phyloP scores from a whole-genome alignment of 345 rosid genomes.

The Gossypium rotundifolium region DNA sequence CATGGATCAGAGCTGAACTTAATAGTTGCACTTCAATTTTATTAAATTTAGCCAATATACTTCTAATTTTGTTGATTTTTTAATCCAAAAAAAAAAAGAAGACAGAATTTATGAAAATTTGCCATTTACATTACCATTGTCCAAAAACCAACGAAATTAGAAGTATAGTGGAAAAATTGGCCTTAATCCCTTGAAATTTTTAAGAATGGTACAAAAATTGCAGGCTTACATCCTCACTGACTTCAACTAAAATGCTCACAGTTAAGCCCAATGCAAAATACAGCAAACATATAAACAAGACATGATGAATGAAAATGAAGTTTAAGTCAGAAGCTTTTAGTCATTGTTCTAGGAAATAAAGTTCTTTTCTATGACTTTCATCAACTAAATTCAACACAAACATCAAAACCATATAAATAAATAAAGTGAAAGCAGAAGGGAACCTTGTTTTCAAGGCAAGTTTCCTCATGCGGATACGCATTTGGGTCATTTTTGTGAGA shows the following conservation, averaged over 20 bases:
- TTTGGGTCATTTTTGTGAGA: slow-evolving; percentile 95
- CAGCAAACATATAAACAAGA: not conserved
- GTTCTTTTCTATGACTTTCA: not conserved
- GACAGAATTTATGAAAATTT: not conserved
- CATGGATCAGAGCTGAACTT: not conserved
- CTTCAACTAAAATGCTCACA: not conserved
- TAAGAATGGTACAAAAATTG: not conserved
- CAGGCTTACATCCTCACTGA: not conserved
- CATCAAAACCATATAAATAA: not conserved
- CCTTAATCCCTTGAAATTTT: not conserved
- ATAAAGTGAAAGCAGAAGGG: not conserved
- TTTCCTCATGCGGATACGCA: slow-evolving; percentile 95
- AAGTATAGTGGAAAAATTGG: not conserved
- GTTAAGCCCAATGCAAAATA: not conserved
- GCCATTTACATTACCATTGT: not conserved
- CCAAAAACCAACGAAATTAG: not conserved
- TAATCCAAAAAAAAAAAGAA: not conserved
- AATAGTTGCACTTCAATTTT: not conserved
- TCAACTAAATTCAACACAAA: not conserved
- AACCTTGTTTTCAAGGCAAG: slow-evolving; percentile 87
- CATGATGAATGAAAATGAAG: not conserved
- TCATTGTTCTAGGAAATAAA: not conserved
- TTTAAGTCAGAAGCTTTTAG: not conserved
- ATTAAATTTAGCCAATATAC: not conserved
- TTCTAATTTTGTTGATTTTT: not conserved